Evolutionary conservation across 2,329 filamentous ascomycete genomes (phyloP), one percentile per base, ranked within the genome.

Genomic region (Harringtonia aguacate): DNA sequence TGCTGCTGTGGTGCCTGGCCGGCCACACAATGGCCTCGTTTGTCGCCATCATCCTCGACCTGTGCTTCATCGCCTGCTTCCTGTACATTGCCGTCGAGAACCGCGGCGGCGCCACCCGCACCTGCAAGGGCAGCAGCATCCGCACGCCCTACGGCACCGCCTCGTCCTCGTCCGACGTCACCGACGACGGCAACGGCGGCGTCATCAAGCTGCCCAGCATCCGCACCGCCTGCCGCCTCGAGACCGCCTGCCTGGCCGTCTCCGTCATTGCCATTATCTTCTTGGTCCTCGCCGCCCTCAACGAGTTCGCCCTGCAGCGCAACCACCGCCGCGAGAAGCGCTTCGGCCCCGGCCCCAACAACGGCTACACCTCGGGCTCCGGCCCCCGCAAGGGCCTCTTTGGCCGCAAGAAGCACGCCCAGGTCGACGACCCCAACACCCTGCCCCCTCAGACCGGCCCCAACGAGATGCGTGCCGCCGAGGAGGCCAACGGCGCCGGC

Each of bases 31-130:
- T 90, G 61, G 82, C 88, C 47, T 84, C 84, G 4, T 71, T 81
- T 56, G 51, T 92, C 43, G 84, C 77, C 50, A 77, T 94, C 50
- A 48, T 89, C 21, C 69, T 95, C 39, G 86, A 95, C 56, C 55
- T 92, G 43, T 74, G 74, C 55, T 94, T 95, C 62, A 66, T 78
- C 42, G 86, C 75, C 34, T 78, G 71, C 46, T 92, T 92, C 68
- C 76, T 94, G 57, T 94, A 88, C 57, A 76, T 95, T 47, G 86
- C 88, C 1, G 69, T 81, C 39, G 71, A 86, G 50, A 89, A 85
- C 47, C 75, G 83, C 31, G 64, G 75, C 45, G 88, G 88, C 31
- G 76, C 77, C 18, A n/a, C 24, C 1, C 63, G 72, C 48, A 73
- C 65, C 40, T 95, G 89, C 67, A 58, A 48, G 15, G 69, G 64